Conservation (phyloP, 495 filamentous ascomycete species). For the Aspergillus ellipticus region DNA sequence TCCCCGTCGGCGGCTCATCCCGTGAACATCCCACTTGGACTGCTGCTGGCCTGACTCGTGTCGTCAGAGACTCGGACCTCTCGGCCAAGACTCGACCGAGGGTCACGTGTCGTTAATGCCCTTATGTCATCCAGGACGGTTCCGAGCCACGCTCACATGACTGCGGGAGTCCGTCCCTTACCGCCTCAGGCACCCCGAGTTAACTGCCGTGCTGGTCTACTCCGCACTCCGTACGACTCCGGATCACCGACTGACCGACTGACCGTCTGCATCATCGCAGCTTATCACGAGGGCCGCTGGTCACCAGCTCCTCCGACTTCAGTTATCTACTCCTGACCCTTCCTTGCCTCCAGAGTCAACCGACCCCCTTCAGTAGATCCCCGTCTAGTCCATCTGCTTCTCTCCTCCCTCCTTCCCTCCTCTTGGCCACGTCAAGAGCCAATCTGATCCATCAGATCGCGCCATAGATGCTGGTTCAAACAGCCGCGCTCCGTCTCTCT, state of each 20-base stretch:
- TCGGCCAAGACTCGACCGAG: background rate
- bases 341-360: background rate
- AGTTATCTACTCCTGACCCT: background rate
- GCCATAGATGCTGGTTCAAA: background rate
- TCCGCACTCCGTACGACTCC: constrained; percentile 7
- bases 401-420: background rate
- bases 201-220: too few relatives aligned
- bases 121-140: background rate
- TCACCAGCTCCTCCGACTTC: constrained; percentile 11
- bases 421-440: background rate
- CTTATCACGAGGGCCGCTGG: constrained; percentile 22
- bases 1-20: constrained; percentile 11
- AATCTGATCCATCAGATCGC: background rate
- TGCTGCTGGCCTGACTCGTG: constrained; percentile 18
- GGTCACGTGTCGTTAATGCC: too few relatives aligned
- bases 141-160: constrained; percentile 15
- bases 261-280: constrained; percentile 25
- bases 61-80: constrained; percentile 21
- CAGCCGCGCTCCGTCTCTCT: background rate
- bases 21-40: constrained; percentile 7
- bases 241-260: background rate
- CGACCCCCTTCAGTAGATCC: background rate
- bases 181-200: background rate
- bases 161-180: too few relatives aligned
- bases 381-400: background rate